These are phyloP conservation scores for Metschnikowia picachoensis DNA, from an alignment of 805 yeast genomes.

Conservation along the genomic window DNA sequence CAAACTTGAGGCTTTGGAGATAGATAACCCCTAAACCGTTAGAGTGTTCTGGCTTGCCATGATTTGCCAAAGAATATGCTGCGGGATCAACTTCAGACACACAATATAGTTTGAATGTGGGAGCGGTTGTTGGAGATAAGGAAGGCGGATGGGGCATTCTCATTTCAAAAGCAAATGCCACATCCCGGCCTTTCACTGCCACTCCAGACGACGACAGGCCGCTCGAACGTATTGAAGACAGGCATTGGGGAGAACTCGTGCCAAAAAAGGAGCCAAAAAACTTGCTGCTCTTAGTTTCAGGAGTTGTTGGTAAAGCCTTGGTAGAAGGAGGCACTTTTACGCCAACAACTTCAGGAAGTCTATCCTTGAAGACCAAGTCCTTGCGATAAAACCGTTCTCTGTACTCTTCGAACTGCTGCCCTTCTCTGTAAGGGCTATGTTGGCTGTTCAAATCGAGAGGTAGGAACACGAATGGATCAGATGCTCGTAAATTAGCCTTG, in stretches of 20 bases:
- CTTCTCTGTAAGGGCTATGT: conserved; percentile 16
- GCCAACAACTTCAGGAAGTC: conserved; percentile 17
- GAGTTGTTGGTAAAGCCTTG: conserved; percentile 8
- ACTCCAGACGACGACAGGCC: conserved; percentile 1
- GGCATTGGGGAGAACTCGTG: background rate
- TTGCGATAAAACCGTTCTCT: conserved; percentile 45
- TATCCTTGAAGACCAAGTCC: conserved; percentile 33
- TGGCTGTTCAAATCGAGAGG: conserved; percentile 42
- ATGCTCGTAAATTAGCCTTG: conserved; percentile 43
- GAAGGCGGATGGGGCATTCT: conserved; percentile 46
- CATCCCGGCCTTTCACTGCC: conserved; percentile 19
- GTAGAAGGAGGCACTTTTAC: conserved; percentile 1
- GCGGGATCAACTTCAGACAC: conserved; percentile 29
- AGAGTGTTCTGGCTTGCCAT: conserved; percentile 35
- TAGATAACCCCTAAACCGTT: conserved; percentile 47
- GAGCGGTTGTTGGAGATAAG: conserved; percentile 41
- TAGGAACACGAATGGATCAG: conserved; percentile 49
- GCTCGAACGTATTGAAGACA: background rate
- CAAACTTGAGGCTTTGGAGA: conserved; percentile 38
- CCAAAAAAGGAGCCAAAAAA: conserved; percentile 12
- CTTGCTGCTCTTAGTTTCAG: conserved; percentile 7
- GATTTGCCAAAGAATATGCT: conserved; percentile 26
- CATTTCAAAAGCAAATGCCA: conserved; percentile 44
- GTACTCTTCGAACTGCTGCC: conserved; percentile 27
- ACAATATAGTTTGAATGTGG: conserved; percentile 32